Conservation (phyloP, 2,329 filamentous ascomycete genomes). For the Nigrospora osmanthi region DNA sequence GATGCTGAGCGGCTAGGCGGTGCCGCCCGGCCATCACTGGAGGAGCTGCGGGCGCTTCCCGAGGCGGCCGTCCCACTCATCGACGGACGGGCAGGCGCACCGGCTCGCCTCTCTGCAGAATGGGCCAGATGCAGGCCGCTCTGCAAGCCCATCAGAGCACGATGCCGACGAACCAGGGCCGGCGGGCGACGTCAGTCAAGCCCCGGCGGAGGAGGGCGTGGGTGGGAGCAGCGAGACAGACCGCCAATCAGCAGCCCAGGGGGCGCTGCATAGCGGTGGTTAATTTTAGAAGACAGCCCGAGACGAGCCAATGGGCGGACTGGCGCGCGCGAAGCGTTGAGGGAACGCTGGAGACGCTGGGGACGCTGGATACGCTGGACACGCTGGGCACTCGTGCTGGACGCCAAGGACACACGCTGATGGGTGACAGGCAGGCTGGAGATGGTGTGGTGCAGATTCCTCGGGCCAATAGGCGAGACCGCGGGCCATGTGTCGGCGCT, state of each 20-base stretch:
- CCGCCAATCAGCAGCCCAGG: conserved; percentile 15
- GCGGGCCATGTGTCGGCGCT: conserved; percentile 16
- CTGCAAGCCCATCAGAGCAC: conserved; percentile 16
- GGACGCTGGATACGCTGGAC: too few species aligned
- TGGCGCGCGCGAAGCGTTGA: conserved; percentile 11
- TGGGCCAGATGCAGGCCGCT: conserved; percentile 13
- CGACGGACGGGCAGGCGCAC: conserved; percentile 11
- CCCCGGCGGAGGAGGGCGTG: conserved; percentile 6
- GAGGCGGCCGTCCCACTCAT: conserved; percentile 3
- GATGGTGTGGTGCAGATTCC: conserved; percentile 10
- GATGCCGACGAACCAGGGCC: conserved; percentile 10
- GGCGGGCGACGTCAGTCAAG: conserved; percentile 9
- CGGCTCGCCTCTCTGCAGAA: conserved; percentile 17
- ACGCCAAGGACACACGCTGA: conserved; percentile 6
- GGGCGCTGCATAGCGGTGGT: conserved; percentile 8
- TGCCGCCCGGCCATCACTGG: conserved; percentile 10
- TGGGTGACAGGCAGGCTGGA: conserved; percentile 12
- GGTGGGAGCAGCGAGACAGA: conserved; percentile 7
- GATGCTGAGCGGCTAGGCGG: conserved; percentile 20
- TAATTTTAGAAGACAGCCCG: conserved; percentile 19
- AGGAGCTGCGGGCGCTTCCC: conserved; percentile 18
- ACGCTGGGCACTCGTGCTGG: too few species aligned
- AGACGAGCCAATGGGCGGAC: conserved; percentile 13
- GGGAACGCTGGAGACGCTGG: too few species aligned
- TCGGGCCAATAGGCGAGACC: conserved; percentile 16